Base-by-base conservation (phyloP, 2,329 filamentous ascomycete species). In the Colletotrichum higginsianum region DNA sequence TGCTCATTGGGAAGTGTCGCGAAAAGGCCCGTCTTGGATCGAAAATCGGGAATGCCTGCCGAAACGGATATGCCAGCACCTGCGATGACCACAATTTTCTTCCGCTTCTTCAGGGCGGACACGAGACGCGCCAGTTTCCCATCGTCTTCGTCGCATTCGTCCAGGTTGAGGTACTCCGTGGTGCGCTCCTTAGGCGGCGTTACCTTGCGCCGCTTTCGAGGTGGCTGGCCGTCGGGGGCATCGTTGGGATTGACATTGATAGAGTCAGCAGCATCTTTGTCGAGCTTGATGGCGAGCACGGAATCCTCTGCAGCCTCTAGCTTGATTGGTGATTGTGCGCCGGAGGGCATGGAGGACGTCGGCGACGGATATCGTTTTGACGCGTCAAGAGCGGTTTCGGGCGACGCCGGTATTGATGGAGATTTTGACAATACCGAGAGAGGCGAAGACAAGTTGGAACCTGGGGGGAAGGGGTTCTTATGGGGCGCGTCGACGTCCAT, bases 1-100 rank as follows among this genome's bases (percentile, higher is more conserved):
- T 98, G 94, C 79, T 98, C 92, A 73, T 90, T 92, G 75, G 94
- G 93, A 35, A 98, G 87, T 21, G 93, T 93, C 71, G 91, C 93
- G 83, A 99, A 99, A 3, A 99, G 89, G 61, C 96, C 96, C 71
- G 91, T 92, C 13, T 94, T 92, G 6, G 96, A 99, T 75, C 96
- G 94, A 79, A 99, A 99, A 81, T 99, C 96, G 77, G 96, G 96
- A 77, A 99, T 97, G 74, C 96, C 96, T 76, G 96, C 96, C 65
- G 96, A 96, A 62, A 98, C 96, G 49, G 96, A 98, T 77, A 99
- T 99, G 73, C 96, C 96, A 74, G 96, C 96, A 70, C 96, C 96
- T 57, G 96, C 96, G 80, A 99, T 93, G 62, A 98, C 94, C 44
- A 99, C 94, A 79, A 99, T 97, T 85, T 98, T 98, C 84, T 95